Conservation (phyloP, 2,329 filamentous ascomycete genomes). For the Whalleya microplaca region DNA sequence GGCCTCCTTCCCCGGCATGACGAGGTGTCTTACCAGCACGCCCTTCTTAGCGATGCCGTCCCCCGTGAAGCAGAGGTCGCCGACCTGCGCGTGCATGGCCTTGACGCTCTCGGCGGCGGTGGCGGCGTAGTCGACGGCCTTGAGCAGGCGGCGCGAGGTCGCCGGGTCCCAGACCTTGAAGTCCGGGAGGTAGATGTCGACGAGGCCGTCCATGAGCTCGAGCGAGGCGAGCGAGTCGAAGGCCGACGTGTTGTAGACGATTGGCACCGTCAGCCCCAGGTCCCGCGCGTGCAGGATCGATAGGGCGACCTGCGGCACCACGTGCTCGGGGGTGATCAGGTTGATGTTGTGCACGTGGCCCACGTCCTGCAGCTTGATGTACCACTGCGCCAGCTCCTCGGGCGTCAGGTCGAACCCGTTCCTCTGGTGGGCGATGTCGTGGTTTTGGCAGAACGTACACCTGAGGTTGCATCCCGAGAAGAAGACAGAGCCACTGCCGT, state of each 20-base stretch:
- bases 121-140: slow-evolving; percentile 75
- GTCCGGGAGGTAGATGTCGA: slow-evolving; percentile 87
- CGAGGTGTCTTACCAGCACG: slow-evolving; percentile 75
- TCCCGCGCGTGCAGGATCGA: slow-evolving; percentile 75
- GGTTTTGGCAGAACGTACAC: slow-evolving; percentile 81
- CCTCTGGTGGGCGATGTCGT: slow-evolving; percentile 81
- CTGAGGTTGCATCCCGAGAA: slow-evolving; percentile 76
- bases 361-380: slow-evolving; percentile 77
- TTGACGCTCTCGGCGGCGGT: slow-evolving; percentile 77
- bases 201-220: slow-evolving; percentile 73
- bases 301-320: slow-evolving; percentile 80
- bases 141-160: slow-evolving; percentile 73
- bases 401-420: slow-evolving; percentile 80
- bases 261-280: slow-evolving; percentile 70
- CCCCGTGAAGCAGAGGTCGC: slow-evolving; percentile 78
- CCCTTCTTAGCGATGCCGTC: slow-evolving; percentile 82
- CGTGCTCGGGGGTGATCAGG: slow-evolving; percentile 83
- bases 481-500: slow-evolving; percentile 80
- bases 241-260: slow-evolving; percentile 84
- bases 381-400: slow-evolving; percentile 81
- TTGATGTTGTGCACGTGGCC: slow-evolving; percentile 92
- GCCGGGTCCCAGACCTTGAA: slow-evolving; percentile 78
- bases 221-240: slow-evolving; percentile 78
- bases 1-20: slow-evolving; percentile 80
- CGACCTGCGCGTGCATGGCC: slow-evolving; percentile 80